phyloP scores from a whole-genome alignment of 805 yeast genomes.

The Limtongia smithiae region DNA sequence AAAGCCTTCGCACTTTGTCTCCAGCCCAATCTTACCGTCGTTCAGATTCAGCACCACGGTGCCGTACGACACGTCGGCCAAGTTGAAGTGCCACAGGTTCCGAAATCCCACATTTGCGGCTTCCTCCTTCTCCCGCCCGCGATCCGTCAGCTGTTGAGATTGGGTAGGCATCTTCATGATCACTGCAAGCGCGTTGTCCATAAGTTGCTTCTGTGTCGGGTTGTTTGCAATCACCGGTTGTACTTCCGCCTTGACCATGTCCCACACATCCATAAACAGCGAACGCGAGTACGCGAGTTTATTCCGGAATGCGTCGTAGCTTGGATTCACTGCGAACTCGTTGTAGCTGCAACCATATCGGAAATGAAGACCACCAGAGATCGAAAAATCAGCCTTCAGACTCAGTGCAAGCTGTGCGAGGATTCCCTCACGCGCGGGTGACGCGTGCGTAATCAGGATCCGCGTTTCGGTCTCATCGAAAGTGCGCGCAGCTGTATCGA shows the following conservation, averaged over 20 bases:
- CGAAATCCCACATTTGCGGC: constrained; percentile 61
- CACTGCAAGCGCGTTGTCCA: constrained; percentile 56
- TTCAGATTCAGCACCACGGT: constrained; percentile 44
- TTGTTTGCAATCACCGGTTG: constrained; percentile 43
- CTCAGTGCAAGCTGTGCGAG: constrained; percentile 64
- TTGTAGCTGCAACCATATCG: constrained; percentile 66
- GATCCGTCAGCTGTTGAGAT: constrained; percentile 39
- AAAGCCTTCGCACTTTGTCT: constrained; percentile 57
- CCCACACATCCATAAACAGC: constrained; percentile 63
- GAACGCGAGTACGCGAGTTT: constrained; percentile 60
- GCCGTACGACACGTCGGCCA: constrained; percentile 60
- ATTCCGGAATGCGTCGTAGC: constrained; percentile 58
- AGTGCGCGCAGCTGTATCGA: constrained; percentile 46
- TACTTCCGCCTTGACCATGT: constrained; percentile 53
- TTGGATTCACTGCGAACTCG: constrained; percentile 61
- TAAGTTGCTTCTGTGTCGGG: constrained; percentile 44
- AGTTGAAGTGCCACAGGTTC: constrained; percentile 72
- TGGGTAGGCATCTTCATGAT: constrained; percentile 50
- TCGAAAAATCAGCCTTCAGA: constrained; percentile 66
- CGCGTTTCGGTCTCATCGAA: constrained; percentile 49
- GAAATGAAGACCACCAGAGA: constrained; percentile 71
- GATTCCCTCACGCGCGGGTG: constrained; percentile 67
- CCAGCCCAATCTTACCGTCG: constrained; percentile 51
- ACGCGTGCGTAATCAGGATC: constrained; percentile 62
- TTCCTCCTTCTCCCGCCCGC: constrained; percentile 53